Conservation (phyloP, 1,284 basidiomycete genomes). For the Ganoderma sp. region DNA sequence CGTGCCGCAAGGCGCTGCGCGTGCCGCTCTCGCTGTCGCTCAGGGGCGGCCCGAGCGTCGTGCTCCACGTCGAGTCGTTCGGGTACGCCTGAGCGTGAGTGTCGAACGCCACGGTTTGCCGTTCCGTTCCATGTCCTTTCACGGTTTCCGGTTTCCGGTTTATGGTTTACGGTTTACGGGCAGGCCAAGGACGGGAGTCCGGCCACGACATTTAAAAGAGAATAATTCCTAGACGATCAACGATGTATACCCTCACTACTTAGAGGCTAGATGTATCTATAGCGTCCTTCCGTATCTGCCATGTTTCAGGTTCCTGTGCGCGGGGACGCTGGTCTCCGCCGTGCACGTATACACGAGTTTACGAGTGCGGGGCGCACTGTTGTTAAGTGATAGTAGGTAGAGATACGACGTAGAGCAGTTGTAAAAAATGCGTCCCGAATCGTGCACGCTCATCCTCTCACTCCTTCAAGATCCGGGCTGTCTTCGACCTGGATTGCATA, state of each 20-base stretch:
- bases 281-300: background rate
- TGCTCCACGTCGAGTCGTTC: slow-evolving; percentile 55
- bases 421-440: too few species aligned
- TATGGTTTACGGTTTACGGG: background rate
- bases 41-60: slow-evolving; percentile 50
- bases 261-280: slow-evolving; percentile 5
- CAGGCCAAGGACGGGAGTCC: background rate
- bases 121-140: too few species aligned
- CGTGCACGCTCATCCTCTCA: too few species aligned
- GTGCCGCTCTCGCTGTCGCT: slow-evolving; percentile 46
- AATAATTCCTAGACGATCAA: background rate
- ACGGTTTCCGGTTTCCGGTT: too few species aligned
- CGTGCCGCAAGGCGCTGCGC: slow-evolving; percentile 48
- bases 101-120: background rate
- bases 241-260: background rate
- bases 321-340: background rate
- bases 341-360: background rate
- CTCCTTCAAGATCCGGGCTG: too few species aligned
- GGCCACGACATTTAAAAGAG: background rate
- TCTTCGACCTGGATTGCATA: too few species aligned
- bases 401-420: too few species aligned
- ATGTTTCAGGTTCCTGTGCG: background rate
- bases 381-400: background rate
- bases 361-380: background rate
- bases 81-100: slow-evolving; percentile 42